Evolutionary conservation across 169 alveolate genomes (phyloP), one percentile per base, ranked within the genome.

Genomic region (Cryptosporidium ryanae): DNA sequence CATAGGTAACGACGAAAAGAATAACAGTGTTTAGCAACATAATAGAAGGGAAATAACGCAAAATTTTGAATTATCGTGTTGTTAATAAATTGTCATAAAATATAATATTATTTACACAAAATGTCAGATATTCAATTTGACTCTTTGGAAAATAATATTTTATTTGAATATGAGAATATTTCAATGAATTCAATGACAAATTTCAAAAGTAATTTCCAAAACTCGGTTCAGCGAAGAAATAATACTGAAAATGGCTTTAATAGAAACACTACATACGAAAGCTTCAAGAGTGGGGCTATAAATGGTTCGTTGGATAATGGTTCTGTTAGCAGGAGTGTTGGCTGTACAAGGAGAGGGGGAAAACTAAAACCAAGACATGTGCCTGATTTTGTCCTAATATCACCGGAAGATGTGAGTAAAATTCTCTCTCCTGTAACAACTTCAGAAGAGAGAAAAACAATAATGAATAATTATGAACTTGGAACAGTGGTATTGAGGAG

Each of bases 311-410:
- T 32, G 21, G 83, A 50, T 17, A n/a, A 23, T 17, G 32, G 59
- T 32, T 10, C 49, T 0, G 25, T 52, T 29, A 52, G 25, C 23
- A 68, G 83, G 52, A 68, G 15, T 27, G 32, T 27, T 5, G 43
- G 50, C 18, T 15, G 63, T 43, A 76, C 29, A 43, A 76, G 76
- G 38, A 67, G 87, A 23, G 87, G 87, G 1, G 87, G 87, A 15
- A 76, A 76, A 43, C 23, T 76, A 29, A 76, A 76, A 15, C 87
- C 87, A 76, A 55, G 87, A 21, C 87, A 76, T 76, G 87, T 76
- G 12, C 87, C 87, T 21, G 87, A 76, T 43, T 76, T 76, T 43
- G 87, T 76, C 38, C 63, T 76, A 59, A 61, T 76, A 76, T 76
- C 87, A 18, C 71, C 87, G 2, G 87, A 76, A 2, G 87, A 76